Evolutionary conservation across 306 rosid species (phyloP).

Genomic region (Phaseolus lunatus): DNA sequence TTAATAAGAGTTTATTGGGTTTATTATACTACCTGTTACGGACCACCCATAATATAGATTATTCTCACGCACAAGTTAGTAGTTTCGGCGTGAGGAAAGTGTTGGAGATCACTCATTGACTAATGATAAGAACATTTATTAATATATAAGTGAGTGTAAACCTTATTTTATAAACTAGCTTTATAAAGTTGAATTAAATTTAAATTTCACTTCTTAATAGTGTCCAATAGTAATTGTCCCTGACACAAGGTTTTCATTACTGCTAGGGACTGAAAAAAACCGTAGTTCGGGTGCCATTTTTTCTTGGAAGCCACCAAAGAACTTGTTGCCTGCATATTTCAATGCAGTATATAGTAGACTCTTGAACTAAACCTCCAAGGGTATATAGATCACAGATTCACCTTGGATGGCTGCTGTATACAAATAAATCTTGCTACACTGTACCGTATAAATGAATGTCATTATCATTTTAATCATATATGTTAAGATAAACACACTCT

Average conservation of each 20-base stretch:
- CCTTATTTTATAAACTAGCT: no score
- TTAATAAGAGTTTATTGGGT: no score
- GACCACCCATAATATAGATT: no score
- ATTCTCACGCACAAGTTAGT: no score
- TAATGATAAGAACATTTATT: no score
- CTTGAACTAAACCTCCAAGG: constrained; percentile 12
- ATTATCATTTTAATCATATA: neutral
- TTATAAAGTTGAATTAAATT: no score
- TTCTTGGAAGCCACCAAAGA: neutral
- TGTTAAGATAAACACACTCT: neutral
- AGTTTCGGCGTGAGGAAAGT: no score
- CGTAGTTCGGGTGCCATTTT: neutral
- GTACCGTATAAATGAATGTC: neutral
- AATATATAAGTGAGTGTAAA: no score
- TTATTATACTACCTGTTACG: no score
- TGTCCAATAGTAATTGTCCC: constrained; percentile 30
- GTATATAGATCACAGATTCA: neutral
- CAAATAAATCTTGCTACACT: neutral
- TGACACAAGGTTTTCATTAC: constrained; percentile 14
- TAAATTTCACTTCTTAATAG: no score
- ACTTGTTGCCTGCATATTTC: neutral
- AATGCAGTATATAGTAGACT: neutral
- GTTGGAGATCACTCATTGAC: no score
- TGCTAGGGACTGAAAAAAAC: constrained; percentile 20
- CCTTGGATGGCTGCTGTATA: neutral